Percentiles rank a stretch among this genome's conserved stretches.
These are phyloP conservation scores for Aspergillus amoenus DNA, from an alignment of 2,329 filamentous ascomycete genomes.

Conservation along the genomic window DNA sequence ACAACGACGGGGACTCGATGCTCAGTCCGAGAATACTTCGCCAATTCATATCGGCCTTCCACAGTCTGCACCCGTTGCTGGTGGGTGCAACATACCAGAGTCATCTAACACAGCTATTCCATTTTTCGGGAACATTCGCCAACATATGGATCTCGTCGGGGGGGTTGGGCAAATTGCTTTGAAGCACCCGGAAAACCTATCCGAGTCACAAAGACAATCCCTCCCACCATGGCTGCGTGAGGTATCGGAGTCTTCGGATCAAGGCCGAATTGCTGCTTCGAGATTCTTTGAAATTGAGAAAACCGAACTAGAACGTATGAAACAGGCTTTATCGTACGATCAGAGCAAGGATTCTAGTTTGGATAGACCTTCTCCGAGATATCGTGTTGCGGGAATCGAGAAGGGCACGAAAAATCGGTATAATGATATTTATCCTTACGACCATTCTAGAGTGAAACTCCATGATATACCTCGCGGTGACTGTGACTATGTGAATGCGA, in stretches of 20 bases:
- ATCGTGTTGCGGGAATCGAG: slow-evolving; percentile 87
- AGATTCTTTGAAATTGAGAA: slow-evolving; percentile 83
- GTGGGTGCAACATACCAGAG: slow-evolving; percentile 77
- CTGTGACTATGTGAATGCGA: slow-evolving; percentile 97
- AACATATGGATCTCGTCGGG: slow-evolving; percentile 92
- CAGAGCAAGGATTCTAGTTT: slow-evolving; percentile 55
- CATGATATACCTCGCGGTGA: slow-evolving; percentile 63
- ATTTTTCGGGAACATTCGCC: slow-evolving; percentile 93
- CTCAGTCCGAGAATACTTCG: slow-evolving; percentile 46
- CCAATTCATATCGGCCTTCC: slow-evolving; percentile 54
- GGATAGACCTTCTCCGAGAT: slow-evolving; percentile 42
- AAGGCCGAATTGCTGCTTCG: slow-evolving; percentile 77
- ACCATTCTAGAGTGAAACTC: slow-evolving; percentile 84
- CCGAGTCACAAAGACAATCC: slow-evolving; percentile 46
- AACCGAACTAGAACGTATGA: slow-evolving; percentile 89
- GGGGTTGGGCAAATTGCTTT: slow-evolving; percentile 80
- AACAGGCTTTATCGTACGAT: slow-evolving; percentile 66
- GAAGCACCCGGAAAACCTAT: slow-evolving; percentile 57
- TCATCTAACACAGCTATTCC: slow-evolving; percentile 70
- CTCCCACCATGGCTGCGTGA: slow-evolving; percentile 77
- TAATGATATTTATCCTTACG: slow-evolving; percentile 96
- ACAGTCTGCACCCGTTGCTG: slow-evolving; percentile 74
- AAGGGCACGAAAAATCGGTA: slow-evolving; percentile 95
- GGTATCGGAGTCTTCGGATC: slow-evolving; percentile 65
- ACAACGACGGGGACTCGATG: slow-evolving; percentile 29